Conservation (phyloP, 2,329 filamentous ascomycete species). For the Penicillium frequentans region DNA sequence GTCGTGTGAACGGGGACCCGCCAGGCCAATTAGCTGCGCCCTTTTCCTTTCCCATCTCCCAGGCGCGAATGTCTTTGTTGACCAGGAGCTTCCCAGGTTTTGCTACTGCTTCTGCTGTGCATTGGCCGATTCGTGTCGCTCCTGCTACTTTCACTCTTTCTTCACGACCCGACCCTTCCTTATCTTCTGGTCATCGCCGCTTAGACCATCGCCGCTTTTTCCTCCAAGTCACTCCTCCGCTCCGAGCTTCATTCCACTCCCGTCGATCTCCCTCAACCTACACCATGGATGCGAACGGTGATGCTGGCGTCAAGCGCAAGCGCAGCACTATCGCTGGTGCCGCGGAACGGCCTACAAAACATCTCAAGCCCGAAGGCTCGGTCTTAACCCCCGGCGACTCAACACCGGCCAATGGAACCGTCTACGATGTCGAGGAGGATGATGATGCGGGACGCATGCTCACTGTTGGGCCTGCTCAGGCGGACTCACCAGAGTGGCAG, state of each 20-base stretch:
- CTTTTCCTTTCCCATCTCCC: conserved; percentile 1
- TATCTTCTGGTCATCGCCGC: conserved; percentile 8
- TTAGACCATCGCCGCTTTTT: conserved; percentile 3
- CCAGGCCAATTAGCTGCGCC: no score
- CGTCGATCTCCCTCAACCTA: conserved; percentile 7
- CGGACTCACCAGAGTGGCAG: conserved; percentile 86
- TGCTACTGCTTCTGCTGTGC: conserved; percentile 13
- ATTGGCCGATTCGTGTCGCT: conserved; percentile 9
- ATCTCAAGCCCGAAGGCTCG: conserved; percentile 51
- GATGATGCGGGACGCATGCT: conserved; percentile 48
- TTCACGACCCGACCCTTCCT: conserved; percentile 9
- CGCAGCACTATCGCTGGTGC: conserved; percentile 52
- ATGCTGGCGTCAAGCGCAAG: conserved; percentile 56
- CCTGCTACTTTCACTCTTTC: background rate
- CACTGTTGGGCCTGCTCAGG: conserved; percentile 49
- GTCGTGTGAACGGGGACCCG: conserved; percentile 8
- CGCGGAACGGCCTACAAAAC: conserved; percentile 56
- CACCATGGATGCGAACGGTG: conserved; percentile 52
- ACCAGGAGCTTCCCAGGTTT: conserved; percentile 9
- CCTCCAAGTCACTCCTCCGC: conserved; percentile 14
- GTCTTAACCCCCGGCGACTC: conserved; percentile 41
- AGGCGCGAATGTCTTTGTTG: conserved; percentile 38
- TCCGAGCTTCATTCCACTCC: conserved; percentile 9
- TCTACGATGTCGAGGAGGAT: conserved; percentile 47
- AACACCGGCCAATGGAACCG: conserved; percentile 44